A percentile compares a stretch with the other conserved stretches of the same genome.
phyloP scores from a whole-genome alignment of 306 rosid species.

The Dryas drummondii region DNA sequence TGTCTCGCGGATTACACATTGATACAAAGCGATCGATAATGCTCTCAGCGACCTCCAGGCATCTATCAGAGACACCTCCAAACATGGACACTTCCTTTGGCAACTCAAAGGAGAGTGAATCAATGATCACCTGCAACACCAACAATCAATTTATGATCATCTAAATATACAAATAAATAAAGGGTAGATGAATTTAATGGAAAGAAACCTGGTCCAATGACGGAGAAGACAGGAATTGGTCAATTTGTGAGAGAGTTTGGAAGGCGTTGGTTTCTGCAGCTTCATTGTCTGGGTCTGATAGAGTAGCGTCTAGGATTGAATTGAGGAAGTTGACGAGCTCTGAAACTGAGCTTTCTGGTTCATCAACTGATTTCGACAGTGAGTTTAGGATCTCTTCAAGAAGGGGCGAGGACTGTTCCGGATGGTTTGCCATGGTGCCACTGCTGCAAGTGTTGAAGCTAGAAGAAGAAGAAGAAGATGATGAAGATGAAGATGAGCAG shows the following conservation, averaged over 20 bases:
- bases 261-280: conserved; percentile 38
- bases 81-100: conserved; percentile 76
- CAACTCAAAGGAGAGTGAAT: conserved; percentile 66
- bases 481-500: background rate
- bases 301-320: conserved; percentile 49
- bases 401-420: conserved; percentile 31
- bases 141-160: conserved; percentile 8
- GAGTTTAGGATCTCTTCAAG: conserved; percentile 54
- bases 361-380: conserved; percentile 43
- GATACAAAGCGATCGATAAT: conserved; percentile 57
- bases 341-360: conserved; percentile 35
- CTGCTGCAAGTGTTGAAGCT: background rate
- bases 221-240: conserved; percentile 50
- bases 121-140: conserved; percentile 52
- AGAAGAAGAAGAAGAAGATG: background rate
- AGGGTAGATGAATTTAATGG: background rate
- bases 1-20: conserved; percentile 71
- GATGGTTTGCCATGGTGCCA: conserved; percentile 13
- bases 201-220: conserved; percentile 56
- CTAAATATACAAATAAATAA: background rate
- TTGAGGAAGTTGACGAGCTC: conserved; percentile 57
- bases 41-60: conserved; percentile 54
- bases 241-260: conserved; percentile 51
- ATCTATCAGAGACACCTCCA: conserved; percentile 50
- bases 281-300: conserved; percentile 47